Conservation (phyloP, 345 rosid species). For the Pelargonium nanum region DNA sequence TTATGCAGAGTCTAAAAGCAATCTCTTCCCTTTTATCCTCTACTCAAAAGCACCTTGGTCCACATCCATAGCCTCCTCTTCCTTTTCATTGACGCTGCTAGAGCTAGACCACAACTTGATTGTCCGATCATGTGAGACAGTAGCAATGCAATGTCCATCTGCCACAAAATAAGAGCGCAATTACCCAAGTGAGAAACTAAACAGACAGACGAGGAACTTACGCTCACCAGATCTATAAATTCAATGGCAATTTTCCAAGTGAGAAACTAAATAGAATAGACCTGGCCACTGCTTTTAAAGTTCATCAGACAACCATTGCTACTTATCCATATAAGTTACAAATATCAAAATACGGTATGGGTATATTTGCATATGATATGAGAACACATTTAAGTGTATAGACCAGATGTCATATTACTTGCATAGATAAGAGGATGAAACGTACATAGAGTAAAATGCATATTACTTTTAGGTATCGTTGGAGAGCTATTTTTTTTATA, state of each 20-base stretch:
- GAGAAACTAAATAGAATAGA: not conserved
- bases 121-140: conserved; percentile 66
- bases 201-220: not conserved
- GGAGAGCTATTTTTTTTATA: too few relatives aligned
- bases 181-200: not conserved
- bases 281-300: too few relatives aligned
- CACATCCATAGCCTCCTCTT: conserved; percentile 38
- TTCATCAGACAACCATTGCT: not conserved
- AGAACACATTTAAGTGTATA: too few relatives aligned
- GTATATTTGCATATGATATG: not conserved
- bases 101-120: conserved; percentile 64
- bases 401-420: too few relatives aligned
- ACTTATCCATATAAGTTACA: not conserved
- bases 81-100: conserved; percentile 9
- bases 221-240: not conserved
- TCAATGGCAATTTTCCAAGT: not conserved
- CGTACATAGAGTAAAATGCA: too few relatives aligned
- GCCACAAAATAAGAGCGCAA: conserved; percentile 11
- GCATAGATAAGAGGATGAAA: too few relatives aligned
- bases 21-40: too few relatives aligned
- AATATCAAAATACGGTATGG: not conserved
- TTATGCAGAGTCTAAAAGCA: not conserved
- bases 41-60: too few relatives aligned
- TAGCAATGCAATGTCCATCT: conserved; percentile 52
- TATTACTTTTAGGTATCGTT: too few relatives aligned